Percentiles rank a stretch among this genome's conserved stretches.
Conservation (phyloP, 1,139 yeast genomes). For the Nakaseomyces sp. region DNA sequence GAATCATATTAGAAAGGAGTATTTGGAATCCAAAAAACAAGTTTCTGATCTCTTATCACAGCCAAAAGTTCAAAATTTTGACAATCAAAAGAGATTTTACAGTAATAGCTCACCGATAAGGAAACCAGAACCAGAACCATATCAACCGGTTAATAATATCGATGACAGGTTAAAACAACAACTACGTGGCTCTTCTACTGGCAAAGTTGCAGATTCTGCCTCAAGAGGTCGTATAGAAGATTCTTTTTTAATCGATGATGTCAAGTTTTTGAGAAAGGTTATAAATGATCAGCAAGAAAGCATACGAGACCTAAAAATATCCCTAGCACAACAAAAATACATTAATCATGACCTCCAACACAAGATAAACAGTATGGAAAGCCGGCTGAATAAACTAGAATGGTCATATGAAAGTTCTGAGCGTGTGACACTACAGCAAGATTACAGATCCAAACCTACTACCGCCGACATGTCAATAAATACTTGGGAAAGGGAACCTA, state of each 20-base stretch:
- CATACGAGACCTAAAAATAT: constrained; percentile 1
- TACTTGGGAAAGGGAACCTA: background rate
- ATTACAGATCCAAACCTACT: background rate
- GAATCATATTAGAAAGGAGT: constrained; percentile 7
- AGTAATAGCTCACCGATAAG: constrained; percentile 4
- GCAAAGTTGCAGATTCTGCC: background rate
- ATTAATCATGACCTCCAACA: background rate
- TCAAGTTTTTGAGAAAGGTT: background rate
- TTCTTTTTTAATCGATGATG: background rate
- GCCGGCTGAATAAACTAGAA: background rate
- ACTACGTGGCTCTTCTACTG: background rate
- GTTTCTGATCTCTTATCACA: constrained; percentile 1
- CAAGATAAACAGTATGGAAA: background rate
- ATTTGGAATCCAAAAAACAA: constrained; percentile 4
- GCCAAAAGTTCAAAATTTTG: background rate
- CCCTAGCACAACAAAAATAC: constrained; percentile 1
- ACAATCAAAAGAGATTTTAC: background rate
- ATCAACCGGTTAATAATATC: background rate
- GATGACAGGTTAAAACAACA: constrained; percentile 1
- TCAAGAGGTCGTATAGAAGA: background rate
- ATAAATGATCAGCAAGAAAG: constrained; percentile 3
- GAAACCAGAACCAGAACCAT: background rate
- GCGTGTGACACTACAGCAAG: background rate
- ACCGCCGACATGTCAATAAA: background rate
- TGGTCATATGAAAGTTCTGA: background rate